Percentiles rank a stretch among this genome's conserved stretches.
Conservation (phyloP, 163 green algal species). For the Scenedesmus sp. region DNA sequence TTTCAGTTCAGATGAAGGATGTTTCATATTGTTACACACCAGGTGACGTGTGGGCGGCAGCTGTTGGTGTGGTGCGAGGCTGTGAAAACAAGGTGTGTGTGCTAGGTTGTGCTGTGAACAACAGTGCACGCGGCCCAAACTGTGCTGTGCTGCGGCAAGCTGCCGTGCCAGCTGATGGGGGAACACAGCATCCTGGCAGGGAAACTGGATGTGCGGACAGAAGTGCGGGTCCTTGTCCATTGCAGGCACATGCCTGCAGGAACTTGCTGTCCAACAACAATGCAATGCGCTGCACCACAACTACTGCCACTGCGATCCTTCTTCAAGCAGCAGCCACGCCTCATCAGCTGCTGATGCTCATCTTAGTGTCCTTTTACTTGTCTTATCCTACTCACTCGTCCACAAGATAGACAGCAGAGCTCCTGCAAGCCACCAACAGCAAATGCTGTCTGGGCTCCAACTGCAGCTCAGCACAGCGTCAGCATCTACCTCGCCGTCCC, state of each 20-base stretch:
- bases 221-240: no score
- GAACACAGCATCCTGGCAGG: no score
- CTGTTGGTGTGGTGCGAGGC: no score
- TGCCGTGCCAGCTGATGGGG: neutral
- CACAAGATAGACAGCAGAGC: slow-evolving; percentile 42
- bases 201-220: no score
- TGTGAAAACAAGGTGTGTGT: neutral
- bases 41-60: neutral
- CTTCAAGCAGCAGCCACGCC: neutral
- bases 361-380: neutral
- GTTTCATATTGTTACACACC: neutral
- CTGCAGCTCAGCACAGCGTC: slow-evolving; percentile 44
- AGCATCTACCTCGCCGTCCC: slow-evolving; percentile 15
- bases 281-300: no score
- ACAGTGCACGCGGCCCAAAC: neutral
- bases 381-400: slow-evolving; percentile 22
- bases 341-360: neutral
- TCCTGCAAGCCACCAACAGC: slow-evolving; percentile 51
- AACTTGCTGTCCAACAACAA: no score
- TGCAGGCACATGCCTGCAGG: no score
- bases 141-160: neutral
- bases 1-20: neutral
- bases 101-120: neutral
- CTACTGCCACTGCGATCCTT: neutral
- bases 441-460: slow-evolving; percentile 48